phyloP scores from a whole-genome alignment of 495 filamentous ascomycete species.

The Thermothielavioides terrestris region DNA sequence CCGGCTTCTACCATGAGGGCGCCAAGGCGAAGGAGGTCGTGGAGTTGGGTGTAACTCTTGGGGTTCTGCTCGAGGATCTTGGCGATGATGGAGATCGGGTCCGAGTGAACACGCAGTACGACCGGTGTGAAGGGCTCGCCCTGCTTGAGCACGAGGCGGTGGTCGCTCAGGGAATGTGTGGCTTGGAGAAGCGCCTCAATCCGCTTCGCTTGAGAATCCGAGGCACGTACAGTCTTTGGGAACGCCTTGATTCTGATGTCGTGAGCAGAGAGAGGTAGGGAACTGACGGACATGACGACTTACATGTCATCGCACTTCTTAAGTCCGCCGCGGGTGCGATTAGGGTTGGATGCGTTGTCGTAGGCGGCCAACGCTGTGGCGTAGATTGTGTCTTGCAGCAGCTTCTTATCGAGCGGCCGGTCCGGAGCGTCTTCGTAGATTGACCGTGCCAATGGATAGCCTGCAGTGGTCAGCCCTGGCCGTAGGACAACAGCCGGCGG shows the following conservation, averaged over 20 bases:
- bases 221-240: conserved; percentile 51
- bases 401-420: conserved; percentile 40
- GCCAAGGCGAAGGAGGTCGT: conserved; percentile 74
- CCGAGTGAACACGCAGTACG: conserved; percentile 73
- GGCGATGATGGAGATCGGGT: conserved; percentile 74
- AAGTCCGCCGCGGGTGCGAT: conserved; percentile 70
- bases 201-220: conserved; percentile 43
- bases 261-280: conserved; percentile 2
- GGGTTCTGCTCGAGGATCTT: conserved; percentile 85
- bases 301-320: conserved; percentile 79
- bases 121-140: conserved; percentile 89
- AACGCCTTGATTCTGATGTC: conserved; percentile 57
- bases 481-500: background rate
- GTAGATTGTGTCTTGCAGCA: conserved; percentile 58
- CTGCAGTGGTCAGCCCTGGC: conserved; percentile 32
- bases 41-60: conserved; percentile 75
- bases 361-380: conserved; percentile 63
- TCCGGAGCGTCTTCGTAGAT: conserved; percentile 54
- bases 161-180: conserved; percentile 80
- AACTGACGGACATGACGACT: conserved; percentile 28
- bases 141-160: conserved; percentile 81
- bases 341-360: conserved; percentile 86
- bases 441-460: conserved; percentile 57
- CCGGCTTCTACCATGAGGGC: conserved; percentile 67
- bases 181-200: conserved; percentile 67